Evolutionary conservation across 345 rosid genomes (phyloP).

Genomic region (Excoecaria agallocha): DNA sequence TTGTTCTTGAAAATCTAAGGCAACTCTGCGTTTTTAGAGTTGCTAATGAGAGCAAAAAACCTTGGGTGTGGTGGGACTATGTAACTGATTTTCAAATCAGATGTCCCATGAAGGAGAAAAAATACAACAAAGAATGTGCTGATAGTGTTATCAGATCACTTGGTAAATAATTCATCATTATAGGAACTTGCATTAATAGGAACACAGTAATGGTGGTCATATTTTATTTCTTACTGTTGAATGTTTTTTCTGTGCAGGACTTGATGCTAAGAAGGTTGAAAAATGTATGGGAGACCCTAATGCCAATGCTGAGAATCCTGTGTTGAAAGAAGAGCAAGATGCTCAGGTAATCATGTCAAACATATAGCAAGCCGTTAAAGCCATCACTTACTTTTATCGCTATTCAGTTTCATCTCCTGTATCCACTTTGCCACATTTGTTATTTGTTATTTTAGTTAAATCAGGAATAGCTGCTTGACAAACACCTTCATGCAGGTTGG

Average conservation of each 20-base stretch:
- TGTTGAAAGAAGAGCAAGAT: constrained; percentile 90
- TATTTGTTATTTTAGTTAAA: constrained; percentile 2
- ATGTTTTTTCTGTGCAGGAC: constrained; percentile 44
- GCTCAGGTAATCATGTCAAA: constrained; percentile 59
- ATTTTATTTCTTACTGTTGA: constrained; percentile 3
- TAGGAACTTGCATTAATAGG: not conserved
- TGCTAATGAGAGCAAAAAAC: constrained; percentile 71
- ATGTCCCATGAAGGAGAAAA: constrained; percentile 95
- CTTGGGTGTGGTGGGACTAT: constrained; percentile 99
- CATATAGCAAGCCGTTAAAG: not conserved
- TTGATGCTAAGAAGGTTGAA: constrained; percentile 69
- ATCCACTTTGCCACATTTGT: not conserved
- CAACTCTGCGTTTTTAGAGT: constrained; percentile 85
- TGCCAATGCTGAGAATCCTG: constrained; percentile 75
- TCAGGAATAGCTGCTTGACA: constrained; percentile 24
- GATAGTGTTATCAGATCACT: constrained; percentile 68
- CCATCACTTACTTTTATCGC: not conserved
- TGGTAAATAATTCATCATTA: constrained; percentile 41
- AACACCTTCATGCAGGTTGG: constrained; percentile 60
- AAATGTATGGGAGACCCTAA: constrained; percentile 89
- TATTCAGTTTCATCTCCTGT: not conserved
- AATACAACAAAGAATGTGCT: constrained; percentile 82
- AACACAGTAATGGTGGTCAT: constrained; percentile 2
- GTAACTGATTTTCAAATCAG: constrained; percentile 93
- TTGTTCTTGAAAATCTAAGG: constrained; percentile 84